Evolutionary conservation across 108 stramenopile genomes (phyloP), one percentile per base, ranked within the genome.

Genomic region (Cyclotella atomus): DNA sequence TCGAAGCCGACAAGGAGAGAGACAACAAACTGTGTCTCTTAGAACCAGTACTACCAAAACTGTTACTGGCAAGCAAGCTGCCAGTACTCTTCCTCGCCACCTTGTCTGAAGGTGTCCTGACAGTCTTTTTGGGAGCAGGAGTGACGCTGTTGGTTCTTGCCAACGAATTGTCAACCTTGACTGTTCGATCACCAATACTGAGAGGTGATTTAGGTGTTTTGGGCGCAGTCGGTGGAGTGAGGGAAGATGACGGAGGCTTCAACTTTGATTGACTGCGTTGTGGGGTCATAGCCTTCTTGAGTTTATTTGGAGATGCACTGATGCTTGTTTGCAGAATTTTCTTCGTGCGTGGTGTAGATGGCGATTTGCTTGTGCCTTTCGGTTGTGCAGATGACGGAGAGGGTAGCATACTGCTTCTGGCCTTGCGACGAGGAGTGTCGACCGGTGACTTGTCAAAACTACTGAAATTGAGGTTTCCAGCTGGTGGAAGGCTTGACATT

Each of bases 1-100:
- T 47, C 7, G 64, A 65, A 49, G 64, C 34, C 23, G 60, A 61
- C 36, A 61, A 29, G 21, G 60, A 61, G 24, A 61, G 60, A 1
- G 60, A 38, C 60, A 61, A 24, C 20, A 36, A 41, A 12, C 21
- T 61, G 0, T 28, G 29, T 32, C 14, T 32, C 20, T 12, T 32
- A 29, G 28, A 52, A 52, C 24, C 24, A 19, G 2, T 23, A 10
- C 23, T 32, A 12, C 16, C 47, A 49, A 4, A 12, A 19, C 47
- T 49, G 38, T 12, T 41, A 9, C 12, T 41, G 38, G 38, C 12
- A 12, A 41, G 38, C 7, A 41, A 41, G 7, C 9, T 7, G 12
- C 38, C 12, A 19, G 17, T n/a, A 19, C 47, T 49, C 47, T n/a
- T 49, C 47, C 47, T 49, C 16, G 4, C n/a, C 47, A 49, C n/a